phyloP scores from a whole-genome alignment of 169 alveolate species.

The Plasmodium yoelii region DNA sequence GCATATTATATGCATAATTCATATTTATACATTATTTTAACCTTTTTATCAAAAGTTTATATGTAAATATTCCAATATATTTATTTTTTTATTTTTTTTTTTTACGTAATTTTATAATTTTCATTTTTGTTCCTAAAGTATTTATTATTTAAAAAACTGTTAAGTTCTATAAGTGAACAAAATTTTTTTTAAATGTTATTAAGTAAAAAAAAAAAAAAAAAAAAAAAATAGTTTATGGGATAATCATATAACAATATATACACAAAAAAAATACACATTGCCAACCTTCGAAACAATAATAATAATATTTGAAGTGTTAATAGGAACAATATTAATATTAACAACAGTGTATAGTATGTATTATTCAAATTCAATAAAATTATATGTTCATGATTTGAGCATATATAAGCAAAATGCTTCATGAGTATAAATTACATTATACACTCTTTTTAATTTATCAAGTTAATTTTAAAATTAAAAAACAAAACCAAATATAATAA shows the following conservation, averaged over 20 bases:
- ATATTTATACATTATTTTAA: too few relatives aligned
- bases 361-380: not conserved
- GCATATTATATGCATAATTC: too few relatives aligned
- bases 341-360: too few relatives aligned
- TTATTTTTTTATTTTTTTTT: slow-evolving; percentile 3
- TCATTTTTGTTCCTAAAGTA: too few relatives aligned
- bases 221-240: not conserved
- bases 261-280: not conserved
- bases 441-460: slow-evolving; percentile 10
- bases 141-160: too few relatives aligned
- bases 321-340: too few relatives aligned
- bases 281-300: not conserved
- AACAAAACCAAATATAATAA: not conserved
- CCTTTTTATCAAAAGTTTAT: too few relatives aligned
- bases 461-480: slow-evolving; percentile 3
- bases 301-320: too few relatives aligned
- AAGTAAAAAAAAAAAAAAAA: not conserved
- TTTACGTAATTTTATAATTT: too few relatives aligned
- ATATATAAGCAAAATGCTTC: slow-evolving; percentile 23
- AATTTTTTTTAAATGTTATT: not conserved
- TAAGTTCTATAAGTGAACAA: not conserved
- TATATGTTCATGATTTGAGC: slow-evolving; percentile 39
- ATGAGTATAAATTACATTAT: slow-evolving; percentile 24
- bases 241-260: not conserved
- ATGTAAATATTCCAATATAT: too few relatives aligned